Evolutionary conservation across 495 filamentous ascomycete species (phyloP).

Genomic region (Aspergillus panamensis): DNA sequence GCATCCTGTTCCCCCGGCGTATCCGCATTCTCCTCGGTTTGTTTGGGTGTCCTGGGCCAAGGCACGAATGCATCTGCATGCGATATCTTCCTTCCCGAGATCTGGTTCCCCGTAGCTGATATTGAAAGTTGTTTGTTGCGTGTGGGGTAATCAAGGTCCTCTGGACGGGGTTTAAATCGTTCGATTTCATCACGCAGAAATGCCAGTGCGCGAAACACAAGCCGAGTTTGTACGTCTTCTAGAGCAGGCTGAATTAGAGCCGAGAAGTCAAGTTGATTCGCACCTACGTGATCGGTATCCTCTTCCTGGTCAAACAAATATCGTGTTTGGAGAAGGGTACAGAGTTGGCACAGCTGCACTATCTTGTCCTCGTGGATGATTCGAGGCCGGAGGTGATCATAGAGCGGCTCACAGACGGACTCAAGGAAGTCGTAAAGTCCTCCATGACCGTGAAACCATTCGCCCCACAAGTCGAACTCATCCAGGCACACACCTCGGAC

Average conservation of each 20-base stretch:
- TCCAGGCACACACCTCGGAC: constrained; percentile 67
- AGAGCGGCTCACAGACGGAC: constrained; percentile 69
- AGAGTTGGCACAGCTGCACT: constrained; percentile 75
- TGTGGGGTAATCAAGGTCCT: constrained; percentile 65
- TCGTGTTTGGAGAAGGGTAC: constrained; percentile 76
- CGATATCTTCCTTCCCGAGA: constrained; percentile 44
- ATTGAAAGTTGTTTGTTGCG: constrained; percentile 45
- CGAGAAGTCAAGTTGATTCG: constrained; percentile 62
- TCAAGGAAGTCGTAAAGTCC: constrained; percentile 71
- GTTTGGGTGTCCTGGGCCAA: constrained; percentile 49
- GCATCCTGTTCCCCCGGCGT: constrained; percentile 41
- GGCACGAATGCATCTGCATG: constrained; percentile 43
- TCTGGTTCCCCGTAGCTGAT: constrained; percentile 47
- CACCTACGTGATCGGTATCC: constrained; percentile 52
- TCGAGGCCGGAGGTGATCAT: constrained; percentile 64
- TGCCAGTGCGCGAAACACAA: constrained; percentile 68
- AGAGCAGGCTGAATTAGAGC: constrained; percentile 63
- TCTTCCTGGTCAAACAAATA: constrained; percentile 76
- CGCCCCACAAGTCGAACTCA: constrained; percentile 70
- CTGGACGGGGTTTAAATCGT: constrained; percentile 61
- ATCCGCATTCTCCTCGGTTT: constrained; percentile 50
- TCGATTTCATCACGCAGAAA: constrained; percentile 68
- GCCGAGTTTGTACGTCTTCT: constrained; percentile 70
- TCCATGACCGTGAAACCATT: constrained; percentile 69
- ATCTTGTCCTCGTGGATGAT: constrained; percentile 69